Evolutionary conservation across 2,329 filamentous ascomycete genomes (phyloP), one percentile per base, ranked within the genome.

Genomic region (Chalaropsis thielavioides): DNA sequence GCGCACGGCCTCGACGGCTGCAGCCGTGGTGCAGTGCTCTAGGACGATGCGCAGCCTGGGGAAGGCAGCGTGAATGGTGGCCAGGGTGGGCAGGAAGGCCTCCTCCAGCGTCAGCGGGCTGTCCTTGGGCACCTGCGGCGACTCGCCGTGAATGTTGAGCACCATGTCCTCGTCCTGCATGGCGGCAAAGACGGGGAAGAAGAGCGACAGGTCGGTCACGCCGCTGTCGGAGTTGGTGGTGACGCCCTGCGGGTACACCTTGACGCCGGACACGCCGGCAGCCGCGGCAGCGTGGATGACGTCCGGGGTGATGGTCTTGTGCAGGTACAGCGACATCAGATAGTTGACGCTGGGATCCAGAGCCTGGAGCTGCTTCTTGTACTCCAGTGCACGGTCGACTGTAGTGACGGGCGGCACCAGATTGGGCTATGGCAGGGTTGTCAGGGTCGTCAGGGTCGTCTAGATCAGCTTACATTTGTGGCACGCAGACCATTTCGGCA

Each of bases 131-230:
- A 74, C 72, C 65, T 75, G 75, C 2, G 75, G 86, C n/a, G 87
- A 83, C 76, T 96, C 92, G 69, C 92, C 92, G 73, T 97, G 92
- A n/a, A 97, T 79, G 76, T 96, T 96, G 51, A 95, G 80, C n/a
- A 95, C 82, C 69, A 62, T 27, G 49, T 67, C 59, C 44, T 31
- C 62, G 10, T 22, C 58, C 64, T 71, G 72, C 92, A 97, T 96
- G 69, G 89, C 88, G n/a, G 81, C 82, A 72, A 97, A 95, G 15
- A 92, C 88, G 6, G 84, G 83, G 72, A 88, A 88, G 76, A 90
- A 92, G 40, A 80, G 76, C 67, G 85, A 83, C 71, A 89, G 83
- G 65, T 84, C 82, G 17, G 87, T 77, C 27, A 92, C 88, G 13
- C 89, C 89, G 31, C 82, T 83, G 60, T 82, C 79, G 24, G 83